Base-by-base conservation (phyloP, 2,329 filamentous ascomycete species). In the Onygenales sp. region DNA sequence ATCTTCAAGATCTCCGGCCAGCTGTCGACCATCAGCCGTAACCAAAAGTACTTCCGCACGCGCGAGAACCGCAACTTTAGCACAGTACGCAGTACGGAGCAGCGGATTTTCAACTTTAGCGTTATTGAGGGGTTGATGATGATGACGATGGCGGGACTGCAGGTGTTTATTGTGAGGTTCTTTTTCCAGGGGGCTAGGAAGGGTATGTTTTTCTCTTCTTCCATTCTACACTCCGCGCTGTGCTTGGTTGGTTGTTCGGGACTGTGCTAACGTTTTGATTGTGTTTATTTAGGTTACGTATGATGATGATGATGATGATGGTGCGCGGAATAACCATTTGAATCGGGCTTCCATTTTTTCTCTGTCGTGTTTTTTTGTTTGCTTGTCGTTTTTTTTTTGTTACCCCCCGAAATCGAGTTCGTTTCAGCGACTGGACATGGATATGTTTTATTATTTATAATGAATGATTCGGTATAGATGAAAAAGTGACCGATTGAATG, bases 11-110 rank as follows among this genome's bases (percentile, higher is more conserved):
- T 98, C 56, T 95, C 90, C 10, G 85, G 88, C 58, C 89, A 95
- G 67, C 77, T 98, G 49, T 95, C 90, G 11, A 96, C 91, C 57
- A 93, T 98, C 67, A 90, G 88, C 42, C 83, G 93, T 65, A 96
- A 95, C 77, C 93, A 98, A 68, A 98, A 98, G 71, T 98, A 98
- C 78, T 98, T 98, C 84, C 87, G 94, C 58, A 98, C 93, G 2
- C 85, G 93, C 61, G 93, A 98, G 79, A 98, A 98, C 80, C 83
- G 93, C 57, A 98, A 98, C 75, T 97, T 98, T 75, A 94, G 88
- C 75, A 98, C 93, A 8, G 93, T 98, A 63, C 82, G 88, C 70
- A 96, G 91, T 75, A 98, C 93, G 42, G 93, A 98, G 78, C 83
- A 83, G 69, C 81, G 93, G 58, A 98, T 98, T 65, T 90, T 96